Percentiles rank a stretch among this genome's conserved stretches.
These are phyloP conservation scores for Sporothrix pseudoabietina DNA, from an alignment of 2,329 filamentous ascomycete genomes.

Conservation along the genomic window DNA sequence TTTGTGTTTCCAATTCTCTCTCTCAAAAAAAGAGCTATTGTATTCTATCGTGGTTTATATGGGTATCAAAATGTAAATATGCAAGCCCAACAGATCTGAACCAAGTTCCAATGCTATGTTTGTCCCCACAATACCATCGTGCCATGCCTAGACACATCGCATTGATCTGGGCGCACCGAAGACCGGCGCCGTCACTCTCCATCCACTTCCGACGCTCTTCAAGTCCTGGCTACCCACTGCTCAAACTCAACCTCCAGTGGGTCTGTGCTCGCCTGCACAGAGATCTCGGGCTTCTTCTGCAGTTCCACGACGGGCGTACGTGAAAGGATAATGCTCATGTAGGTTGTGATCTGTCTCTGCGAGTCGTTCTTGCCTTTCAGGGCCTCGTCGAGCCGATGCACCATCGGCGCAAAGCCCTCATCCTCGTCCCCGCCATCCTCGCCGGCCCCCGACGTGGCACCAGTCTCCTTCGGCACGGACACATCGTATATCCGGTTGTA, in stretches of 20 bases:
- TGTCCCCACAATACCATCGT: background rate
- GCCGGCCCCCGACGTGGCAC: slow-evolving; percentile 37
- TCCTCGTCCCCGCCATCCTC: slow-evolving; percentile 41
- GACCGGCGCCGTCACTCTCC: background rate
- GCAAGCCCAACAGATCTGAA: background rate
- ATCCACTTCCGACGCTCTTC: background rate
- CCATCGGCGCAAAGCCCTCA: slow-evolving; percentile 59
- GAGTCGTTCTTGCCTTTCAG: slow-evolving; percentile 37
- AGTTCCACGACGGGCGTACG: slow-evolving; percentile 57
- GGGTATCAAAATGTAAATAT: slow-evolving; percentile 16
- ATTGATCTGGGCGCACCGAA: background rate
- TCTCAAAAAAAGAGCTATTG: background rate
- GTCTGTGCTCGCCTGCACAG: slow-evolving; percentile 50
- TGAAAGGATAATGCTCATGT: slow-evolving; percentile 64
- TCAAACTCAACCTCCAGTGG: slow-evolving; percentile 37
- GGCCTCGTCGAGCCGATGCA: slow-evolving; percentile 58
- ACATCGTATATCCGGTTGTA: slow-evolving; percentile 60
- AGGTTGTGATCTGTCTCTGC: slow-evolving; percentile 45
- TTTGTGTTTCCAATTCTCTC: no score
- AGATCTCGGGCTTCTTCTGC: slow-evolving; percentile 51
- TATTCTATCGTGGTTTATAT: background rate
- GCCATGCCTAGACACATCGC: background rate
- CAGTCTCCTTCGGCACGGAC: slow-evolving; percentile 37
- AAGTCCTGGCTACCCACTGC: slow-evolving; percentile 34
- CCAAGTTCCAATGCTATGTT: background rate